Evolutionary conservation across 192 early-diverging fungal genomes (phyloP), one percentile per base, ranked within the genome.

Genomic region (Chytriomyces sp.): DNA sequence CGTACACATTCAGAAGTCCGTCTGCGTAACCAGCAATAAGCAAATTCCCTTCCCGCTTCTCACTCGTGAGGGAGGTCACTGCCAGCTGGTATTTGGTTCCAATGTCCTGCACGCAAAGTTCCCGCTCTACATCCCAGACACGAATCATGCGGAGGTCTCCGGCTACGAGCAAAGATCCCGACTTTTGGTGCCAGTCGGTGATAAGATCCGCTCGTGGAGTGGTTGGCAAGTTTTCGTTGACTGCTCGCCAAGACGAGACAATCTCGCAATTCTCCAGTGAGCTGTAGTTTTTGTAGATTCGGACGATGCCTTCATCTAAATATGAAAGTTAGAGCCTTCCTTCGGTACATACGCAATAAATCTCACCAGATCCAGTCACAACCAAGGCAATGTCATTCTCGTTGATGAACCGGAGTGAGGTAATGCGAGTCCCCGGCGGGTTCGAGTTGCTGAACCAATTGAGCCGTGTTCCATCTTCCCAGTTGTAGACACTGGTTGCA

Each of bases 361-460:
- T 66, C n/a, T 5, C 80, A 92, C 92, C 89, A 73, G 91, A 91
- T n/a, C 88, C 93, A n/a, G 86, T 86, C 61, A 96, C 74, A 66
- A 99, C 81, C 81, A 94, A 78, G 30, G 92, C 88, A 36, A 90
- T 78, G 69, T 95, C 94, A 52, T 94, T 89, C 73, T 96, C 95
- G 77, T 99, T 99, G 30, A 99, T 88, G 65, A 95, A 89, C 49
- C 91, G 89, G 74, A 99, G 69, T 56, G 85, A 85, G 1, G 91
- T 88, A 38, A 96, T 89, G 6, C 86, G 75, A 63, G 89, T 92
- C 25, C 85, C 81, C 31, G 67, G 32, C 36, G 93, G 91, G 56
- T 93, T 92, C 7, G 80, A 73, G 63, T 92, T 93, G 60, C 81
- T 77, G 70, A 93, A 89, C 6, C 83, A 79, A 73, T 89, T 91